phyloP scores from a whole-genome alignment of 163 green algal species.

The Coccomyxa subellipsoidea region DNA sequence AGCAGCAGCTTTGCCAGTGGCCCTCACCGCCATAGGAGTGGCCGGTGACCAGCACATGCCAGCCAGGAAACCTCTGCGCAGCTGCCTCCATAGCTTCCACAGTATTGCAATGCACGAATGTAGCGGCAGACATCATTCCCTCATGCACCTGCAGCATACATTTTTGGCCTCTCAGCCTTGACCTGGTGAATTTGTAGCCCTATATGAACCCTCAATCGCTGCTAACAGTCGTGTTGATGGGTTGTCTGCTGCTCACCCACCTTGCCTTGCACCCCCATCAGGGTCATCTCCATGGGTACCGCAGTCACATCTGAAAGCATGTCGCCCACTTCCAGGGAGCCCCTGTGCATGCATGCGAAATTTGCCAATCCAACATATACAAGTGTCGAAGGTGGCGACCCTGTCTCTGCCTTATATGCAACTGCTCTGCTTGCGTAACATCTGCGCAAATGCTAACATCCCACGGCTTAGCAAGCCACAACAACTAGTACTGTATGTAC shows the following conservation, averaged over 20 bases:
- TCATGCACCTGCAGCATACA: slow-evolving; percentile 37
- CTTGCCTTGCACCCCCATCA: slow-evolving; percentile 44
- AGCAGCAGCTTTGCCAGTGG: too few relatives aligned
- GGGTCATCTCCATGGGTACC: slow-evolving; percentile 48
- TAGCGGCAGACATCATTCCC: slow-evolving; percentile 72
- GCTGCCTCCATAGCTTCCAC: slow-evolving; percentile 53
- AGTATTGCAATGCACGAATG: slow-evolving; percentile 75
- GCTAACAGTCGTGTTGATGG: background rate
- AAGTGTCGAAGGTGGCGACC: too few relatives aligned
- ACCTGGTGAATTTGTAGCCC: too few relatives aligned
- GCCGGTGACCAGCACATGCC: slow-evolving; percentile 78
- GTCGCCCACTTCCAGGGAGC: slow-evolving; percentile 74
- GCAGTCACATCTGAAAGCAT: slow-evolving; percentile 75
- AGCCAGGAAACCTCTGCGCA: slow-evolving; percentile 57
- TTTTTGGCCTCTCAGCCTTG: slow-evolving; percentile 15
- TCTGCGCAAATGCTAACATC: too few relatives aligned
- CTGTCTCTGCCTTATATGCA: too few relatives aligned
- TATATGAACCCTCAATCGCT: too few relatives aligned
- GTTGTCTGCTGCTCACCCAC: background rate
- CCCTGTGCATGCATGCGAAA: slow-evolving; percentile 29
- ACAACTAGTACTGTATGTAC: too few relatives aligned
- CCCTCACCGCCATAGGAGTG: slow-evolving; percentile 48
- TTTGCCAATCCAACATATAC: background rate
- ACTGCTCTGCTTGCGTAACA: too few relatives aligned
- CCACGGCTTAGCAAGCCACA: too few relatives aligned